Percentiles rank a stretch among this genome's conserved stretches.
These are phyloP conservation scores for Salix brachista DNA, from an alignment of 345 rosid genomes.

Conservation along the genomic window DNA sequence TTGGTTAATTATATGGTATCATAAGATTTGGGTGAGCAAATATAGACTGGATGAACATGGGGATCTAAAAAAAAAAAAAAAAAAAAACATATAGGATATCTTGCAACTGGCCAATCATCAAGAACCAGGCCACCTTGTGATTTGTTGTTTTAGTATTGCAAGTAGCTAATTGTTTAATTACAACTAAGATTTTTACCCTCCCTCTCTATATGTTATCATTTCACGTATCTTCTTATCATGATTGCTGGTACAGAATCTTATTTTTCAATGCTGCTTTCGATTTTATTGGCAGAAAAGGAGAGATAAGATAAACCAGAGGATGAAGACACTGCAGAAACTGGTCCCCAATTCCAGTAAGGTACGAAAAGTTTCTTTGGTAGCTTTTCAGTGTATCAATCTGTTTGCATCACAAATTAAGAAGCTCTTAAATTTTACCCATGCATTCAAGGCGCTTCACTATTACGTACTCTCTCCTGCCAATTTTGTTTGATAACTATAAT, in stretches of 20 bases:
- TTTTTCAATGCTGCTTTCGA: neutral
- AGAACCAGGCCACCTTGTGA: neutral
- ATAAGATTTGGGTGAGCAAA: neutral
- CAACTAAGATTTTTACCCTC: neutral
- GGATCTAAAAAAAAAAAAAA: no score
- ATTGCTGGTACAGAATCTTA: neutral
- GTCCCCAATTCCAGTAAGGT: conserved; percentile 98
- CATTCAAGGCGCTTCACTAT: neutral
- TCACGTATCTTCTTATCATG: neutral
- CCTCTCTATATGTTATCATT: neutral
- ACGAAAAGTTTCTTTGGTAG: conserved; percentile 2
- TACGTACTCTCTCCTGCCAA: neutral
- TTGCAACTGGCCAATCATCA: neutral
- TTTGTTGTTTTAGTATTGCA: neutral
- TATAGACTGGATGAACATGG: neutral
- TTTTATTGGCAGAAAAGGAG: conserved; percentile 70
- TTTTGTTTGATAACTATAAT: neutral
- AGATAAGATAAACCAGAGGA: conserved; percentile 93
- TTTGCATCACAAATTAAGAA: neutral
- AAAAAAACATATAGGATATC: no score
- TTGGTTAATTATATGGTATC: neutral
- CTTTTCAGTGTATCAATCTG: neutral
- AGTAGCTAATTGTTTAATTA: neutral
- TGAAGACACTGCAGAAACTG: conserved; percentile 94
- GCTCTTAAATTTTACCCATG: neutral